Evolutionary conservation across 2,329 filamentous ascomycete species (phyloP), one percentile per base, ranked within the genome.

Genomic region (Lachnellula willkommii): DNA sequence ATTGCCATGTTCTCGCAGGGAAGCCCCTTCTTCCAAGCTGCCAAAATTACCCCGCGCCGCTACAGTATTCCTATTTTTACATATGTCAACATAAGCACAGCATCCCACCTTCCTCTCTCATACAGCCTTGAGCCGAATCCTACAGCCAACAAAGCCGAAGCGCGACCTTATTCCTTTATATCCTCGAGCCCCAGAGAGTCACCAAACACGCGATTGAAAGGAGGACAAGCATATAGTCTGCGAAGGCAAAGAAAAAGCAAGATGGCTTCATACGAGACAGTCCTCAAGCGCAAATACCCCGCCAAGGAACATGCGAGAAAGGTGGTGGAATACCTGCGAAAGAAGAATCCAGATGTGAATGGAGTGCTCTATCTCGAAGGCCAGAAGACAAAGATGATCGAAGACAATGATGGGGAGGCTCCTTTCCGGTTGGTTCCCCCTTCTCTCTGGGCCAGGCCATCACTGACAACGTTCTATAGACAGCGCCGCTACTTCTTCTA

Each of bases 401-500:
- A 97, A 74, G 93, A 99, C 71, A 93, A 90, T 68, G 94, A 97
- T 72, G 84, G 89, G 68, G 80, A 86, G 7, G 82, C 85, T 66
- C 90, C 84, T 24, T 96, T 96, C 72, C 82, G 90, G 84, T 91
- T 52, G 64, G 42, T 54, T 53, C 36, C 1, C 11, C 12, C 47
- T 36, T 24, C 24, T 7, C 46, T 35, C 46, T 32, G 39, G 14
- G 8, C 9, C 37, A 60, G 40, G 28, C 20, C 24, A 15, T 20
- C 5, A 51, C 53, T 56, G 57, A 62, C 24, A 5, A 15, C 17
- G 11, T 28, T 53, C 9, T 14, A 11, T 63, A 91, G 90, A 62
- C 92, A 96, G 74, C 89, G 92, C 60, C 87, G 94, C 54, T 89
- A 85, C 72, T 99, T 99, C 76, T 96, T 89, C 81, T 99, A 99